phyloP scores from a whole-genome alignment of 2,329 filamentous ascomycete species.

The Balansia obtecta region DNA sequence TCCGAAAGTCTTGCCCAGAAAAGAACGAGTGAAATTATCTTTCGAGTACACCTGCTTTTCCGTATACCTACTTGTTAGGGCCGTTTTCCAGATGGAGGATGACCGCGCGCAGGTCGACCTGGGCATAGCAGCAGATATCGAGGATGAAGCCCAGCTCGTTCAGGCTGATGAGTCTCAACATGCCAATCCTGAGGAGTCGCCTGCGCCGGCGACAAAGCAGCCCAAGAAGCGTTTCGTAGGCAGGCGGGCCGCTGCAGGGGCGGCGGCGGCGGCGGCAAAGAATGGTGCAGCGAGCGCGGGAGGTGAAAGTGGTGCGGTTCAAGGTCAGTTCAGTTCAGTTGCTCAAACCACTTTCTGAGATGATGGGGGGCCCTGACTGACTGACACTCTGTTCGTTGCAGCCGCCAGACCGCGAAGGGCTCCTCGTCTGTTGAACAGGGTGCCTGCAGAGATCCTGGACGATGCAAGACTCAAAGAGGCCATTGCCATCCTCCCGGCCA shows the following conservation, averaged over 20 bases:
- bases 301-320: slow-evolving; percentile 20
- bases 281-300: slow-evolving; percentile 17
- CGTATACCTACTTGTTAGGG: not conserved
- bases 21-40: not conserved
- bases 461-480: slow-evolving; percentile 79
- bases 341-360: not conserved
- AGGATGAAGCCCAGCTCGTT: slow-evolving; percentile 31
- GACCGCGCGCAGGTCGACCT: slow-evolving; percentile 60
- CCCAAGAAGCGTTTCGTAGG: slow-evolving; percentile 92
- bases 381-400: slow-evolving; percentile 20
- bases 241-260: slow-evolving; percentile 57
- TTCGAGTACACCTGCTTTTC: not conserved
- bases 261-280: slow-evolving; percentile 39
- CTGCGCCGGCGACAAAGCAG: slow-evolving; percentile 38
- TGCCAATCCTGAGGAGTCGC: slow-evolving; percentile 1
- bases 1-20: not conserved
- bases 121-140: slow-evolving; percentile 55
- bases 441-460: slow-evolving; percentile 76
- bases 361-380: too few species aligned
- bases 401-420: slow-evolving; percentile 60
- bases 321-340: slow-evolving; percentile 50
- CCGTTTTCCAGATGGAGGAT: slow-evolving; percentile 50
- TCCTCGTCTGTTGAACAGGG: slow-evolving; percentile 77
- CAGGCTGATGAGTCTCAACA: slow-evolving; percentile 13
- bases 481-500: slow-evolving; percentile 75